These are phyloP conservation scores for Mycena albidolilacea DNA, from an alignment of 768 basidiomycete species.

Conservation along the genomic window DNA sequence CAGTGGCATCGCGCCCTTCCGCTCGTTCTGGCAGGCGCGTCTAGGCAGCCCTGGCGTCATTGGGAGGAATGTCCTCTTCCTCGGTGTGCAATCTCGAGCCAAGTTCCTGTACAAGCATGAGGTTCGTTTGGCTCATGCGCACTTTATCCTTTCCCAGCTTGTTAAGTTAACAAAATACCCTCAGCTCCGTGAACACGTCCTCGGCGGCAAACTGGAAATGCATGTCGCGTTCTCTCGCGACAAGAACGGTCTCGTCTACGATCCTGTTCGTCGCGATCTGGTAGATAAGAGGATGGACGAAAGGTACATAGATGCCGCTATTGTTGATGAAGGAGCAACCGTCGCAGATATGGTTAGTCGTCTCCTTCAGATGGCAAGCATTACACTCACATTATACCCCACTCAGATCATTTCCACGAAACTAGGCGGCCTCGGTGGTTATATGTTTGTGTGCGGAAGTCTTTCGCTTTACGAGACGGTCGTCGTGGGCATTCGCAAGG, in stretches of 20 bases:
- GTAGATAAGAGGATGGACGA: not conserved
- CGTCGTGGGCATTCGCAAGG: conserved; percentile 4
- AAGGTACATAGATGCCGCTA: conserved; percentile 1
- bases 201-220: conserved; percentile 5
- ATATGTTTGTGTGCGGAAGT: conserved; percentile 8
- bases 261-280: conserved; percentile 6
- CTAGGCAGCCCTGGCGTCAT: conserved; percentile 3
- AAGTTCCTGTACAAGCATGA: conserved; percentile 6
- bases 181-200: conserved; percentile 4
- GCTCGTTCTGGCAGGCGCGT: conserved; percentile 7
- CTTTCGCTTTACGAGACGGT: conserved; percentile 2
- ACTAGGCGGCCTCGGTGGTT: conserved; percentile 5
- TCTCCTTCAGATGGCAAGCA: not conserved
- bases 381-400: not conserved
- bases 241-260: conserved; percentile 2
- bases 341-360: conserved; percentile 2
- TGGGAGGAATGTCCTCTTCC: conserved; percentile 3
- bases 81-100: conserved; percentile 7
- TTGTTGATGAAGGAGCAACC: conserved; percentile 2
- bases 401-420: conserved; percentile 3
- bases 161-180: conserved; percentile 3
- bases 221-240: conserved; percentile 7
- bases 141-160: not conserved
- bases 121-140: conserved; percentile 3
- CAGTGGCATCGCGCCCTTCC: conserved; percentile 7